Evolutionary conservation across 2,329 filamentous ascomycete genomes (phyloP).

Genomic region (Fusarium citri): DNA sequence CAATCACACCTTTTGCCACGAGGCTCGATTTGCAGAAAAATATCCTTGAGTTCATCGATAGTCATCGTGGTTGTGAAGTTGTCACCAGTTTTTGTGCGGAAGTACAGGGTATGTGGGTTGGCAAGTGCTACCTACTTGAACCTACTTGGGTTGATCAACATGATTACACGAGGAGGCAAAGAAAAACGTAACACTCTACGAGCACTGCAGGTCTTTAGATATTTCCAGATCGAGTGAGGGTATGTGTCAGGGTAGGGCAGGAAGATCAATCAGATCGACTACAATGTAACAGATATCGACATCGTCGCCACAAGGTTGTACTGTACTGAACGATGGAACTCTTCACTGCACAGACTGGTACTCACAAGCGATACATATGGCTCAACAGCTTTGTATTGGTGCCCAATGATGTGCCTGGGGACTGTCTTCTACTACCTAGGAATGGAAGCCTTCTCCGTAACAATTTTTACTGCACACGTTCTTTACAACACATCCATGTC

Average conservation of each 20-base stretch:
- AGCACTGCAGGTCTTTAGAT: background rate
- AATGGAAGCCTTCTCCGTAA: background rate
- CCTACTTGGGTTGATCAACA: background rate
- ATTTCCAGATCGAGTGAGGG: background rate
- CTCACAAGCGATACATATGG: background rate
- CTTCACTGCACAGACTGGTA: background rate
- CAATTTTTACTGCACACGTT: background rate
- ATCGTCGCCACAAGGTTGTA: background rate
- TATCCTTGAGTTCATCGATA: background rate
- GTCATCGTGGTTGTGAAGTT: background rate
- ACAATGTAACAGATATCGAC: background rate
- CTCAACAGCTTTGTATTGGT: background rate
- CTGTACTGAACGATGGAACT: background rate
- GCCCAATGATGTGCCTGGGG: background rate
- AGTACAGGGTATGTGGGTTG: conserved; percentile 3
- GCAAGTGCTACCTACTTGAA: background rate
- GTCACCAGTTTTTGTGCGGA: background rate
- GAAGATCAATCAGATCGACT: background rate
- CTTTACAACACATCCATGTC: background rate
- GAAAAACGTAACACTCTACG: background rate
- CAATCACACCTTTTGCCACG: background rate
- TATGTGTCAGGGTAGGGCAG: background rate
- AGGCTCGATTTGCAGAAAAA: background rate
- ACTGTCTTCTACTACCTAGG: background rate
- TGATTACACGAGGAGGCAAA: background rate